phyloP scores from a whole-genome alignment of 2,329 filamentous ascomycete genomes.

The Camptophora hylomeconis region DNA sequence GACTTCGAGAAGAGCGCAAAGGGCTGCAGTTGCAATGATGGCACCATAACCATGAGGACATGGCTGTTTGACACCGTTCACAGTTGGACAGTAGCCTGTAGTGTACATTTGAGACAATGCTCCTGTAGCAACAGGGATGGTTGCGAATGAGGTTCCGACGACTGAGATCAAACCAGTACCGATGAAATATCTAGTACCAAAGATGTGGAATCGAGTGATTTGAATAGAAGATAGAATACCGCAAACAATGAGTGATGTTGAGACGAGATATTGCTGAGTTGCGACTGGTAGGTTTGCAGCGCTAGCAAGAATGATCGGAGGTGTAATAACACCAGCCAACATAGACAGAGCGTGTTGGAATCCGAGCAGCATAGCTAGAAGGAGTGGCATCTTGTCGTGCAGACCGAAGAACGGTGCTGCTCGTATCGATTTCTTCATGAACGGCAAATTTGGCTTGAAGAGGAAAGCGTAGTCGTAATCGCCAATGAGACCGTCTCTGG shows the following conservation, averaged over 20 bases:
- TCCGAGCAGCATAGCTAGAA: constrained; percentile 53
- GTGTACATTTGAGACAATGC: constrained; percentile 51
- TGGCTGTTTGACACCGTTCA: constrained; percentile 43
- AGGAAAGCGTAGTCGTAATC: constrained; percentile 84
- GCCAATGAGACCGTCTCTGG: constrained; percentile 60
- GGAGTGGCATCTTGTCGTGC: constrained; percentile 53
- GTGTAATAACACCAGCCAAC: constrained; percentile 48
- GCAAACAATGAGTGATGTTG: constrained; percentile 54
- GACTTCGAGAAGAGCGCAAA: constrained; percentile 45
- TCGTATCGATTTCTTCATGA: constrained; percentile 51
- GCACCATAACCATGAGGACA: constrained; percentile 57
- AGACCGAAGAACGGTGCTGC: constrained; percentile 59
- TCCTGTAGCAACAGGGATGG: constrained; percentile 50
- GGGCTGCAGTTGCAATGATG: constrained; percentile 42
- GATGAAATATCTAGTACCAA: constrained; percentile 44
- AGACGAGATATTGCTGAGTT: constrained; percentile 52
- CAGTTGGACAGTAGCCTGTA: constrained; percentile 50
- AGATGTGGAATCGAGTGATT: constrained; percentile 53
- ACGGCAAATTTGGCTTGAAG: constrained; percentile 70
- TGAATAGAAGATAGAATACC: constrained; percentile 53
- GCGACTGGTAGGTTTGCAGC: constrained; percentile 42
- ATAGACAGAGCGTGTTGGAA: constrained; percentile 59
- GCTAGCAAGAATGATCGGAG: constrained; percentile 50
- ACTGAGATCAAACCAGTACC: constrained; percentile 56
- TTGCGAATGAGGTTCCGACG: constrained; percentile 55